These are phyloP conservation scores for Picea glauca DNA, from an alignment of 75 land plant genomes.

Conservation along the genomic window DNA sequence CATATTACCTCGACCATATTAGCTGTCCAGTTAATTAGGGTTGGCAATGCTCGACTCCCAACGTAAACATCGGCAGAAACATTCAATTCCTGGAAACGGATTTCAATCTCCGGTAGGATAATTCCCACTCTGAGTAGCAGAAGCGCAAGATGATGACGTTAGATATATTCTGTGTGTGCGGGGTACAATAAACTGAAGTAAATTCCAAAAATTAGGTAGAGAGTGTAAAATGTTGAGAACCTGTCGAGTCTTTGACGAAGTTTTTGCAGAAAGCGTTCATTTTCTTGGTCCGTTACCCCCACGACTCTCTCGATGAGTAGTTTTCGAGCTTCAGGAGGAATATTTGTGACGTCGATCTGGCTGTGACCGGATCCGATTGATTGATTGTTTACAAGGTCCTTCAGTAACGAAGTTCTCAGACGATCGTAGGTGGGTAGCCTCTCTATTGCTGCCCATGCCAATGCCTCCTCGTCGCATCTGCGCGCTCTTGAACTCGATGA, in stretches of 20 bases:
- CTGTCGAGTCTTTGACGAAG: conserved; percentile 59
- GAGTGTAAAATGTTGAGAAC: conserved; percentile 16
- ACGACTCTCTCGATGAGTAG: conserved; percentile 60
- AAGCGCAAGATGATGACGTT: background rate
- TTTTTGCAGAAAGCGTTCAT: conserved; percentile 60
- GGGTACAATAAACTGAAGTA: no score
- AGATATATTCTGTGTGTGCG: no score
- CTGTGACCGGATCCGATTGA: background rate
- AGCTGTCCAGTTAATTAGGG: conserved; percentile 38
- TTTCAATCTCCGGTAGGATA: conserved; percentile 63
- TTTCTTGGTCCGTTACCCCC: conserved; percentile 66
- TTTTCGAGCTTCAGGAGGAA: conserved; percentile 35
- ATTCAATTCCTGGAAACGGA: conserved; percentile 64
- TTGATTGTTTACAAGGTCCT: background rate
- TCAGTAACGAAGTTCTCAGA: background rate
- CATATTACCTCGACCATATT: conserved; percentile 52
- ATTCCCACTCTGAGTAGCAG: conserved; percentile 54
- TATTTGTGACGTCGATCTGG: conserved; percentile 44
- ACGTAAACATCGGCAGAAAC: conserved; percentile 62
- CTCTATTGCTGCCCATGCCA: conserved; percentile 40
- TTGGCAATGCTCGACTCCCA: conserved; percentile 65
- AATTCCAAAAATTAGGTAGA: no score
- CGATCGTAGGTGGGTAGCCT: conserved; percentile 33
- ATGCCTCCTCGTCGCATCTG: conserved; percentile 20
- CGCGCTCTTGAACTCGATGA: background rate